These are phyloP conservation scores for Rhinocladiella similis DNA, from an alignment of 2,329 filamentous ascomycete species.

Conservation along the genomic window DNA sequence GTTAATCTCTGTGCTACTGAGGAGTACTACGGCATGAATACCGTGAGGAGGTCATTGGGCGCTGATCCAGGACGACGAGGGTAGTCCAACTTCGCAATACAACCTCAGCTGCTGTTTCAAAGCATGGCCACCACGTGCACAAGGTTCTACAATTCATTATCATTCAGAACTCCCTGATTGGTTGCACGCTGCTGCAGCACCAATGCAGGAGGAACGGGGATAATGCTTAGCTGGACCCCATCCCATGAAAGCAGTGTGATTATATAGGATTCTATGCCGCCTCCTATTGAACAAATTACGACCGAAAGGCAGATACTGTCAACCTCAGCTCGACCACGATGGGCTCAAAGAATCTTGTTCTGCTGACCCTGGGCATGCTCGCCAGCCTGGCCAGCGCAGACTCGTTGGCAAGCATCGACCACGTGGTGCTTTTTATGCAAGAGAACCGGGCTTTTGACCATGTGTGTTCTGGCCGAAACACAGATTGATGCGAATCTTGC, in stretches of 20 bases:
- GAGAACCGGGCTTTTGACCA: constrained; percentile 46
- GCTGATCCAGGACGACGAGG: background rate
- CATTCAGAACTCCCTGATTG: constrained; percentile 4
- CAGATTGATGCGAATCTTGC: background rate
- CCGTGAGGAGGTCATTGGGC: background rate
- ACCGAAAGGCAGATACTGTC: background rate
- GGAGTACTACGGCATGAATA: background rate
- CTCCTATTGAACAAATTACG: background rate
- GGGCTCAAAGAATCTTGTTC: background rate
- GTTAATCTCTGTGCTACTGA: background rate
- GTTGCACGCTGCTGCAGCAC: background rate
- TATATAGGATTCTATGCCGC: background rate
- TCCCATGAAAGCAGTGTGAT: background rate
- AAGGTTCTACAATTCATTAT: background rate
- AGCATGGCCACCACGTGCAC: constrained; percentile 5
- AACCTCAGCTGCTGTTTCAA: background rate
- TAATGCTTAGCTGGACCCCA: background rate
- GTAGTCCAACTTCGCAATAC: background rate
- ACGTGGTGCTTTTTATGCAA: constrained; percentile 62
- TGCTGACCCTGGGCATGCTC: constrained; percentile 3
- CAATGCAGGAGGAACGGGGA: background rate
- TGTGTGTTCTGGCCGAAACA: constrained; percentile 26
- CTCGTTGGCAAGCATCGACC: constrained; percentile 53
- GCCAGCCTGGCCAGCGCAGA: constrained; percentile 30
- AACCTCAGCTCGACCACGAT: background rate